Base-by-base conservation (phyloP, 192 early-diverging fungal species). In the Coemansia sp. region DNA sequence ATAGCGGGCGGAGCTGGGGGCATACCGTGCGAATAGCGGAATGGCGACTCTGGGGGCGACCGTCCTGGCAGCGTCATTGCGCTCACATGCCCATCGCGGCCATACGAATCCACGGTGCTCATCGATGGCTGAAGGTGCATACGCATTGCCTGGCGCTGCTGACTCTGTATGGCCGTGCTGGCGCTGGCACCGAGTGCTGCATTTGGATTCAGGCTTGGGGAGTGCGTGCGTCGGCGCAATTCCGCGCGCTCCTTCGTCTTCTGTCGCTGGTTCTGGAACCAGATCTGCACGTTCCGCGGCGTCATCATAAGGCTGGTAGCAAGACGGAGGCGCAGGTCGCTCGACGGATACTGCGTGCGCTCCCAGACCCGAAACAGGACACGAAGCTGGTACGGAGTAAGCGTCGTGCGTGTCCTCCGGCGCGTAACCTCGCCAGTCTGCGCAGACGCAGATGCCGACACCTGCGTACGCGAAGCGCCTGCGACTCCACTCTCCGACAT, bases 201-300 rank as follows among this genome's bases (percentile, higher is more conserved):
- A 7, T 59, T 25, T 22, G 66, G 55, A 40, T 74, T 69, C 32
- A 59, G 35, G 59, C 69, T 80, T 5, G 77, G 77, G 23, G 77
- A 80, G 42, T 80, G 77, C 0, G 77, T 80, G 48, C 77, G 77
- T 15, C 77, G 77, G 17, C 79, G 76, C 77, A 80, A 68, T 54
- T 80, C 77, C 0, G 77, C 79, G 35, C 79, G 79, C 70, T 86
- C 80, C 71, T 87, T 87, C 62, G 81, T 74, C 62, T 85, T 89
- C 67, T 92, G 90, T n/a, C 93, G 87, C 69, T 87, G 85, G 81
- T 95, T 95, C 74, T 95, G 93, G 75, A 95, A 95, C 93, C 93
- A 95, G 60, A 95, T 89, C 75, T 95, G 93, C 23, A 95, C 90
- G 19, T 88, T 88, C 38, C 92, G 86, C 23, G 91, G 89, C 33